These are phyloP conservation scores for Taphrina betulina DNA, from an alignment of 1,139 yeast species.

Conservation along the genomic window DNA sequence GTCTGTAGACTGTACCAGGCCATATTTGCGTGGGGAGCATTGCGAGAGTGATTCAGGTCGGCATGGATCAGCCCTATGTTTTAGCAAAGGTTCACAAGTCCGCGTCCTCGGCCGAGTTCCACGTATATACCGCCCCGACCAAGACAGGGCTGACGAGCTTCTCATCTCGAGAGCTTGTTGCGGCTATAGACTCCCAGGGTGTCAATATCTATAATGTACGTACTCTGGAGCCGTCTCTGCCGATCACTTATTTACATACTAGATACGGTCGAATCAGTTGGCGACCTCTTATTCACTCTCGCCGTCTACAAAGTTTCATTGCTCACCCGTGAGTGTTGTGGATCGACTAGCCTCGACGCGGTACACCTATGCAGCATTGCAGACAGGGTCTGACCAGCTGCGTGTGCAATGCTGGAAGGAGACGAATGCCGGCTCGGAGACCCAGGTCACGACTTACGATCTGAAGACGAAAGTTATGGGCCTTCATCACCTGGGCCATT, in stretches of 20 bases:
- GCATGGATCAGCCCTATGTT: slow-evolving; percentile 20
- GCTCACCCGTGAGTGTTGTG: slow-evolving; percentile 14
- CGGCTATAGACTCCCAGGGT: slow-evolving; percentile 25
- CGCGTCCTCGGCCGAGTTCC: slow-evolving; percentile 2
- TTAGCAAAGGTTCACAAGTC: slow-evolving; percentile 25
- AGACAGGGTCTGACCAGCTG: slow-evolving; percentile 10
- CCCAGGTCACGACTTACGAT: not conserved
- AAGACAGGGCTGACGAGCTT: not conserved
- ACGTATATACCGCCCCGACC: slow-evolving; percentile 9
- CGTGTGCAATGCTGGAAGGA: slow-evolving; percentile 18
- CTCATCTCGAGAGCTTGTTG: slow-evolving; percentile 16
- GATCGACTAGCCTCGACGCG: slow-evolving; percentile 8
- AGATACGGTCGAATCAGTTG: slow-evolving; percentile 18
- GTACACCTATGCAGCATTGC: slow-evolving; percentile 20
- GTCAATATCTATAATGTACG: slow-evolving; percentile 22
- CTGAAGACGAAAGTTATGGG: not conserved
- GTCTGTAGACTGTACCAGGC: too few relatives aligned
- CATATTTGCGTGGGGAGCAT: too few relatives aligned
- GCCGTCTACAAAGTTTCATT: slow-evolving; percentile 23
- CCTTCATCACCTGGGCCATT: not conserved
- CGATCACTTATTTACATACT: not conserved
- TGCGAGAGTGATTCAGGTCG: too few relatives aligned
- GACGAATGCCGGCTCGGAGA: not conserved
- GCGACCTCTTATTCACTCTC: slow-evolving; percentile 20
- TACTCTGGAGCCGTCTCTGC: not conserved